Base-by-base conservation (phyloP, 2,329 filamentous ascomycete species). In the Lasiodiplodia gonubiensis region DNA sequence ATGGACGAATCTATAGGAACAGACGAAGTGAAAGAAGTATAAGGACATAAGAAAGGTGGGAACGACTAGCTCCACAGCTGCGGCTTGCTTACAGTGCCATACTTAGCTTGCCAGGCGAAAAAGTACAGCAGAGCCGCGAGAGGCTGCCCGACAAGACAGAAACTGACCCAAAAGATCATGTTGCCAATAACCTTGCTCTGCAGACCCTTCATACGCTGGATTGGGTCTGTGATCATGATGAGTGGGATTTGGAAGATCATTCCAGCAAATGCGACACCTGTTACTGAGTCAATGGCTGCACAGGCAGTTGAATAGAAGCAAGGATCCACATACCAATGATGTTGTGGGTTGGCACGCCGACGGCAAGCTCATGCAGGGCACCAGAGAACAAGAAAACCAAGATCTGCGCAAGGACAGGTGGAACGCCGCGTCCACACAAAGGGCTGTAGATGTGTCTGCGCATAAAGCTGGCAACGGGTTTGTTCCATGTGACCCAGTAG, bases 401-500 rank as follows among this genome's bases (percentile, higher is more conserved):
- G 33, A 92, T 82, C 73, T 93, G 94, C 1, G 95, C 92, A 0
- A 86, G 77, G 3, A 82, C 80, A 10, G 89, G 86, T 67, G 86
- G 91, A 84, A 92, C 94, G 1, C 95, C 95, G 55, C 95, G 86
- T 0, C 92, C 92, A 37, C 97, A 85, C 70, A 99, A 85, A 1
- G 95, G 95, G 48, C 90, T 90, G 81, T 95, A 98, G 63, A 99
- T 89, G 77, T 99, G 95, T 46, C 95, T 86, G 74, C 92, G 94
- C 89, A 99, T 98, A 79, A 97, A 99, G 68, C 93, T 90, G 75
- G 97, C 97, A 6, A 99, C 94, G 0, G 95, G 95, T 77, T 96
- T 96, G 81, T 99, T 99, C 95, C 95, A 99, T 0, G 90, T 92
- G 25, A 94, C 89, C 94, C 94, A 97, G 82, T 99, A 99, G 4